Evolutionary conservation across 2,329 filamentous ascomycete species (phyloP), one percentile per base, ranked within the genome.

Genomic region (Alternaria brassicae): DNA sequence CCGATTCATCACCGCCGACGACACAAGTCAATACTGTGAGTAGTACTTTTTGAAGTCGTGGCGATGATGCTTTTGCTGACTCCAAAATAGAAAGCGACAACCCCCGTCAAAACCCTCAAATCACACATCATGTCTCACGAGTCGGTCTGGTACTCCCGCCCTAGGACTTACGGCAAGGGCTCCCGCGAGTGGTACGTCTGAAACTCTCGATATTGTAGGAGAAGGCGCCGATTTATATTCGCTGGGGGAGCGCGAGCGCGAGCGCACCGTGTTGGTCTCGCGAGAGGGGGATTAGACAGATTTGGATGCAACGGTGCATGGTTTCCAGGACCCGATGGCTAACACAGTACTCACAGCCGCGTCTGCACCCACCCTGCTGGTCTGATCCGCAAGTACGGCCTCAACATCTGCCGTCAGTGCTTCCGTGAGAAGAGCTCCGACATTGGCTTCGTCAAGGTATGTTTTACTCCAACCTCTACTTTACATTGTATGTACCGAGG

Each of bases 321-420:
- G 42, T 21, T 50, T 32, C 44, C 19, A 50, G 53, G 21, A 56
- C 40, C 39, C 40, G 42, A 60, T 63, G 60, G 68, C 76, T 77
- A 69, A 77, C 68, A 45, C 54, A 66, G 64, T 58, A 64, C 60
- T 62, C 50, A 71, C 78, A 91, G 89, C 86, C 89, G 89, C 79
- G 89, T 91, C 80, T 91, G 89, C 92, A 92, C 93, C 81, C 94
- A 99, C 91, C 89, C 88, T 81, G 94, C 95, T 79, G 95, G 95
- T 96, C 89, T 99, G 76, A 97, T 99, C 89, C 93, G 95, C 87
- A 99, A 99, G 87, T 99, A 99, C 86, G 94, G 95, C 81, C 88
- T 97, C 77, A 92, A 96, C 79, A 88, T 89, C 83, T 89, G 87
- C 85, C 85, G 87, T 84, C 84, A 87, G 81, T 89, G 87, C 85